Evolutionary conservation across 495 filamentous ascomycete genomes (phyloP), one percentile per base, ranked within the genome.

Genomic region (Daldinia grandis): DNA sequence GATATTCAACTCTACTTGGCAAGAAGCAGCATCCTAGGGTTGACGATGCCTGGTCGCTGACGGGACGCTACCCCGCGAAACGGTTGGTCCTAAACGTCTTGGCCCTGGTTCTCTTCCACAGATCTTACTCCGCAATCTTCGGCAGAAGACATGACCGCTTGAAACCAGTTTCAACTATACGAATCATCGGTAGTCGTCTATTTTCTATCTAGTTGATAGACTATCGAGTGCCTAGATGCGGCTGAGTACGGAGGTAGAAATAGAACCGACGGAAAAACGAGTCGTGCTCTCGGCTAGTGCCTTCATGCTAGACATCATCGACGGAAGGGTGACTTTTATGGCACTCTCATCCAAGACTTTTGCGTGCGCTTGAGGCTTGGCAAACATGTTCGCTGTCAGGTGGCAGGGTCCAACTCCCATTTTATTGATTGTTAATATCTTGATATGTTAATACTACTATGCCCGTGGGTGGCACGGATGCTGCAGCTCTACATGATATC

Each of bases 91-190:
- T 35, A 60, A 62, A 33, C 21, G 38, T 62, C 65, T 64, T 65
- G 51, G 65, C 61, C 57, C 30, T 55, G 17, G 19, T 38, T 61
- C 33, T n/a, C 38, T 62, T 53, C 30, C 50, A 47, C 28, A 73
- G 70, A 68, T 73, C 70, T 65, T 68, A 68, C 70, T 73, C 70
- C 70, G 70, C 70, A 73, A 42, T 57, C 19, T 66, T 73, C 70
- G 64, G 70, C 70, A 73, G 56, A 68, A 30, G 19, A 57, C 10
- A 50, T 28, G 2, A 21, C 19, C 9, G 33, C 8, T 14, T 51
- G 33, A 61, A 61, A 28, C 56, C 15, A 62, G 57, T 65, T 57
- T 64, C 57, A 44, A 27, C 60, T 55, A 47, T 31, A 53, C 17
- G 24, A 33, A 37, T 7, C 3, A n/a, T 42, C 50, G 37, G 35